These are phyloP conservation scores for Eucalyptus albens DNA, from an alignment of 345 rosid genomes.

Conservation along the genomic window DNA sequence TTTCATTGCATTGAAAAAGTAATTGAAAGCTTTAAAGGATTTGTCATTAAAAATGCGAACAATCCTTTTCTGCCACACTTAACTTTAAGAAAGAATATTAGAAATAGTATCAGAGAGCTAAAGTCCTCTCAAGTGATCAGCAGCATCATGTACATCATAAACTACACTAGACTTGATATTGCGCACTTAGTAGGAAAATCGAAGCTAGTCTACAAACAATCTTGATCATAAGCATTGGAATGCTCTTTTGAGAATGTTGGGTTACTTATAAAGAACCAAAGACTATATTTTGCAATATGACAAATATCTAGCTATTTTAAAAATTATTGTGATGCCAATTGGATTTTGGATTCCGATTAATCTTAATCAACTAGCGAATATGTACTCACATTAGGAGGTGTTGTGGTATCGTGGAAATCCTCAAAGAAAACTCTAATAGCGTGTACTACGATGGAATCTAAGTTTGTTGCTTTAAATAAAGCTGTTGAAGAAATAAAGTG, in stretches of 20 bases:
- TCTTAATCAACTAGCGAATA: rapidly evolving
- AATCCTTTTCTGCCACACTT: rapidly evolving
- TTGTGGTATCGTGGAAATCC: rapidly evolving
- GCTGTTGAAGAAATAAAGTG: rapidly evolving
- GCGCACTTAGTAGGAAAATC: rapidly evolving
- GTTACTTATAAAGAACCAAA: rapidly evolving
- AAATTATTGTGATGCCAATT: rapidly evolving
- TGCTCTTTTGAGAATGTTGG: rapidly evolving
- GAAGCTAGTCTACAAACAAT: rapidly evolving
- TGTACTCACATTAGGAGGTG: rapidly evolving
- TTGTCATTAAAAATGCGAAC: rapidly evolving
- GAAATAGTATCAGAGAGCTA: rapidly evolving
- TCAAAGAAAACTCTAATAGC: rapidly evolving
- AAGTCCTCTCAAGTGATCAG: rapidly evolving
- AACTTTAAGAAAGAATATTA: rapidly evolving
- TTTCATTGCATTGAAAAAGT: no score
- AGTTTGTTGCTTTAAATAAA: no score
- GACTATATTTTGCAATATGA: rapidly evolving
- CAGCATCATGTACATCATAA: rapidly evolving
- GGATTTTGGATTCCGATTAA: no score
- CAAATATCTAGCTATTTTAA: rapidly evolving
- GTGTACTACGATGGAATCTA: rapidly evolving
- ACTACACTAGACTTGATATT: rapidly evolving
- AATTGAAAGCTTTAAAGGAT: no score
- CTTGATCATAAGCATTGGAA: rapidly evolving